These are phyloP conservation scores for Blastobotrys persicus DNA, from an alignment of 1,139 yeast species.

Conservation along the genomic window DNA sequence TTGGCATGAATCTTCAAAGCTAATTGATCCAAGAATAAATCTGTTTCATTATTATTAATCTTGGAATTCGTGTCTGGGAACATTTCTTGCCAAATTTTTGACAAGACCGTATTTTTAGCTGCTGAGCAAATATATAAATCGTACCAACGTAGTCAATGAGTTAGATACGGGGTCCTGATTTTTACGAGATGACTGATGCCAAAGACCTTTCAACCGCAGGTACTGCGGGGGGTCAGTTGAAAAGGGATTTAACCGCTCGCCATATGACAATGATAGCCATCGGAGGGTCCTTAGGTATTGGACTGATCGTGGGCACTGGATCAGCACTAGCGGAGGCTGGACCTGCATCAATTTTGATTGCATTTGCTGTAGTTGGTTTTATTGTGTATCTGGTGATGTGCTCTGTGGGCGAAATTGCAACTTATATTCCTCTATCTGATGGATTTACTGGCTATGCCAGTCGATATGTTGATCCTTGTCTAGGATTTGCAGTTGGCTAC, in stretches of 20 bases:
- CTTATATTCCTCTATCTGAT: slow-evolving; percentile 63
- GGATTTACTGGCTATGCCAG: slow-evolving; percentile 71
- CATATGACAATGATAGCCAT: slow-evolving; percentile 74
- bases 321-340: slow-evolving; percentile 64
- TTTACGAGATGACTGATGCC: neutral
- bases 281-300: slow-evolving; percentile 61
- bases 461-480: slow-evolving; percentile 64
- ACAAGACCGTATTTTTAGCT: too few relatives aligned
- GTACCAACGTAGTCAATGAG: neutral
- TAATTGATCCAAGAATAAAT: too few relatives aligned
- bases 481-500: slow-evolving; percentile 76
- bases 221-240: slow-evolving; percentile 35
- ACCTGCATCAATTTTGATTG: slow-evolving; percentile 63
- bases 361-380: slow-evolving; percentile 60
- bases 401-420: slow-evolving; percentile 73
- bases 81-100: too few relatives aligned
- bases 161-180: too few relatives aligned
- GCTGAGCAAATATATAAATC: too few relatives aligned
- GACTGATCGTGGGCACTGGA: slow-evolving; percentile 69
- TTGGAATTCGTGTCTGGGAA: too few relatives aligned
- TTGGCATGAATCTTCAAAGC: too few relatives aligned
- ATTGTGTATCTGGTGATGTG: slow-evolving; percentile 68
- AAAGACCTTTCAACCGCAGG: neutral
- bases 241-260: slow-evolving; percentile 62
- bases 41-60: too few relatives aligned